Percentiles rank a stretch among this genome's conserved stretches.
Conservation (phyloP, 2,329 filamentous ascomycete genomes). For the Penicillium sp. region DNA sequence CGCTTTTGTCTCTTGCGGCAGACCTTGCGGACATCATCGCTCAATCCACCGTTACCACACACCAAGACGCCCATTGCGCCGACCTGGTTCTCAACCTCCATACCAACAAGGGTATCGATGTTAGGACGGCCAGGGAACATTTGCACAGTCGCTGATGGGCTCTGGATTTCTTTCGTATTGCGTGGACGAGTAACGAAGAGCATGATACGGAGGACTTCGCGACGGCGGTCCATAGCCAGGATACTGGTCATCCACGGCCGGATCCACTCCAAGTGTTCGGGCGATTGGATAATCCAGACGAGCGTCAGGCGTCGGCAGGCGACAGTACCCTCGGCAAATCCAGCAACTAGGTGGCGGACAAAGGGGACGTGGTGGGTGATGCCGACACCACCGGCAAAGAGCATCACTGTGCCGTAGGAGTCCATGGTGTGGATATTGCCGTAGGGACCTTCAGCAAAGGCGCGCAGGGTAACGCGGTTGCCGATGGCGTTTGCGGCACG, state of each 20-base stretch:
- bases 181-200: slow-evolving; percentile 89
- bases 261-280: slow-evolving; percentile 90
- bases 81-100: slow-evolving; percentile 79
- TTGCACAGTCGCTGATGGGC: slow-evolving; percentile 77
- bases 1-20: slow-evolving; percentile 66
- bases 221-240: slow-evolving; percentile 76
- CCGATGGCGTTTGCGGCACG: slow-evolving; percentile 62
- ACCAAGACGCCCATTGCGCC: slow-evolving; percentile 89
- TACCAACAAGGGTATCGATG: slow-evolving; percentile 74
- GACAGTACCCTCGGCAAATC: slow-evolving; percentile 70
- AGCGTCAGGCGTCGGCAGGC: slow-evolving; percentile 82
- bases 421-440: slow-evolving; percentile 80
- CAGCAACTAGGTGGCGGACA: slow-evolving; percentile 74
- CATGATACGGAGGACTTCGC: slow-evolving; percentile 81
- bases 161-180: slow-evolving; percentile 79
- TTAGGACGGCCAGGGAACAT: slow-evolving; percentile 92
- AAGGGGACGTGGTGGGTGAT: slow-evolving; percentile 96
- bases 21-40: slow-evolving; percentile 74
- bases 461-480: slow-evolving; percentile 65
- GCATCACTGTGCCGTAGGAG: slow-evolving; percentile 88
- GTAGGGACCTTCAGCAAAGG: slow-evolving; percentile 89
- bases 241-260: slow-evolving; percentile 82
- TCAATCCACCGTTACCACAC: slow-evolving; percentile 74
- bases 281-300: slow-evolving; percentile 90
- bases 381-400: slow-evolving; percentile 90